phyloP scores from a whole-genome alignment of 805 yeast species.

The Maudiozyma barnettii region DNA sequence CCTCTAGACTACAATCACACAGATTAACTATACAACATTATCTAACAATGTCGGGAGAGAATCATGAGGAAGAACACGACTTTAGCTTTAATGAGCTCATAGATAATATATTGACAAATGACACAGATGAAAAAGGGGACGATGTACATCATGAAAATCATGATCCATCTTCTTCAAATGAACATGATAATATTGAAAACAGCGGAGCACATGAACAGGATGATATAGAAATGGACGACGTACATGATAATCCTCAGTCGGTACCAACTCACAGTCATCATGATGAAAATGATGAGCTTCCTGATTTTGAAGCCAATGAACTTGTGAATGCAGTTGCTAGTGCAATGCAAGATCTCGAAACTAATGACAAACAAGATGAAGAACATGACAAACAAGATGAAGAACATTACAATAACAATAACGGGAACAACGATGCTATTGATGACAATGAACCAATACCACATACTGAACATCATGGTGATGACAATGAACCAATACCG shows the following conservation, averaged over 20 bases:
- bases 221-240: background rate
- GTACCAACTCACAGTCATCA: constrained; percentile 1
- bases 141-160: background rate
- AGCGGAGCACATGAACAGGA: background rate
- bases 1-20: too few species aligned
- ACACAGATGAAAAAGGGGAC: background rate
- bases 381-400: constrained; percentile 1
- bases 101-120: constrained; percentile 21
- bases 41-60: constrained; percentile 9
- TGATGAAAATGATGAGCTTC: constrained; percentile 11
- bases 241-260: constrained; percentile 7
- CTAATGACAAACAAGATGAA: constrained; percentile 4
- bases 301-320: constrained; percentile 24
- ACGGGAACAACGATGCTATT: background rate
- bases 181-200: background rate
- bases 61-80: constrained; percentile 15
- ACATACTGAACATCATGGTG: background rate
- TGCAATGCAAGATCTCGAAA: constrained; percentile 28
- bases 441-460: background rate
- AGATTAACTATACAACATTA: too few species aligned
- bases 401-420: background rate
- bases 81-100: constrained; percentile 27
- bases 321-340: constrained; percentile 33
- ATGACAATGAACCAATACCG: background rate
- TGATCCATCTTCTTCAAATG: background rate